Evolutionary conservation across 2,329 filamentous ascomycete genomes (phyloP).

Genomic region (Epichloe coenophiala): DNA sequence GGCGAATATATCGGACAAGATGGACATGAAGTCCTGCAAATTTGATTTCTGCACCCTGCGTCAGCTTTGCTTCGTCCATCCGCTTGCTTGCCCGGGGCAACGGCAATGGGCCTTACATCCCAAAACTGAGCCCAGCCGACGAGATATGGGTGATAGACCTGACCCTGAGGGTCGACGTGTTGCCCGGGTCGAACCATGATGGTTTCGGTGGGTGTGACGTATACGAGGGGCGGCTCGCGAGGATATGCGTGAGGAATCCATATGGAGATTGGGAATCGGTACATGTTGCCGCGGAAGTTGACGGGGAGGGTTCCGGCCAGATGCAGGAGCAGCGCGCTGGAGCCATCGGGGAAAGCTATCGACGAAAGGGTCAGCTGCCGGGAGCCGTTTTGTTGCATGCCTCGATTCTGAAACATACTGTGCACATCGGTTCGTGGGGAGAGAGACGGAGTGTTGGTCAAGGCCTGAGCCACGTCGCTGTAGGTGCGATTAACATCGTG

Average conservation of each 20-base stretch:
- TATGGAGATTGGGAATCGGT: constrained; percentile 81
- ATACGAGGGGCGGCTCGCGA: constrained; percentile 71
- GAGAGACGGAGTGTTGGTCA: constrained; percentile 68
- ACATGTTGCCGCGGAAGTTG: constrained; percentile 73
- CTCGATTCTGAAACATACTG: constrained; percentile 42
- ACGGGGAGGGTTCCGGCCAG: constrained; percentile 85
- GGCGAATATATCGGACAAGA: constrained; percentile 76
- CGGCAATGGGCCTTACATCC: constrained; percentile 50
- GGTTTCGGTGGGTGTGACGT: constrained; percentile 74
- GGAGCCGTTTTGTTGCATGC: constrained; percentile 1
- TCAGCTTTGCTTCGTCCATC: constrained; percentile 1
- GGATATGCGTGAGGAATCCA: constrained; percentile 93
- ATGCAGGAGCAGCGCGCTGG: constrained; percentile 73
- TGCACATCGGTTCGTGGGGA: constrained; percentile 87
- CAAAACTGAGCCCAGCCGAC: constrained; percentile 79
- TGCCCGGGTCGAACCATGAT: constrained; percentile 89
- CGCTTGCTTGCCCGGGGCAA: neutral
- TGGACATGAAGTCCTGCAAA: constrained; percentile 66
- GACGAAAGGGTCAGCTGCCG: constrained; percentile 5
- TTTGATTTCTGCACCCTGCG: constrained; percentile 53
- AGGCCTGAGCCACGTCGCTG: constrained; percentile 72
- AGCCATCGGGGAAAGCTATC: constrained; percentile 75
- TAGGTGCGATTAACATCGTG: constrained; percentile 86
- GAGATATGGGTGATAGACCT: constrained; percentile 90
- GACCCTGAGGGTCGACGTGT: constrained; percentile 85